Evolutionary conservation across 306 rosid species (phyloP).

Genomic region (Malus domestica): DNA sequence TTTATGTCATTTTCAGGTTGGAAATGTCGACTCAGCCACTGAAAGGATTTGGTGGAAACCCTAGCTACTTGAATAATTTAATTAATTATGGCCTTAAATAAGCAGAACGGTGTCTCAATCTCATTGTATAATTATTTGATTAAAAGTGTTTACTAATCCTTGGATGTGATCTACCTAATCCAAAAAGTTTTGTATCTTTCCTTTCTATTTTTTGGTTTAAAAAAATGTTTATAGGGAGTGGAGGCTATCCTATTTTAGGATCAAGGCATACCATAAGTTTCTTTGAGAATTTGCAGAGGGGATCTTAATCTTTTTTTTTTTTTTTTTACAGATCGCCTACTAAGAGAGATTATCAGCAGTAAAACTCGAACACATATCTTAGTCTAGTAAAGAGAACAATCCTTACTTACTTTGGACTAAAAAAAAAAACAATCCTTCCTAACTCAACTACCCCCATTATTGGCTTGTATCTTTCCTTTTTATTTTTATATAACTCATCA

Average conservation of each 20-base stretch:
- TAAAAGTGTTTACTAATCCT: conserved; percentile 1
- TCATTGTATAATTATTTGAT: not conserved
- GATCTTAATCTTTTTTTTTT: no score
- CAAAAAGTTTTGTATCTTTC: conserved; percentile 15
- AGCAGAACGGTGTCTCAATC: conserved; percentile 7
- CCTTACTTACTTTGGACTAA: no score
- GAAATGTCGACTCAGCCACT: conserved; percentile 30
- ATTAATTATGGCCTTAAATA: not conserved
- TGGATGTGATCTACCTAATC: conserved; percentile 44
- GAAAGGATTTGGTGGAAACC: conserved; percentile 38
- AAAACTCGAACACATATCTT: no score
- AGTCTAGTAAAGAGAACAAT: no score
- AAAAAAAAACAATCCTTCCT: no score
- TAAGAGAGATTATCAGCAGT: no score
- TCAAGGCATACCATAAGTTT: no score
- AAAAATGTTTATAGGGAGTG: no score
- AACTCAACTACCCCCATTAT: no score
- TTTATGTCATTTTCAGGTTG: conserved; percentile 30
- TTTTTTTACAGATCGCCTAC: no score
- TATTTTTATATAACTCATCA: not conserved
- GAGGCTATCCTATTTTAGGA: no score
- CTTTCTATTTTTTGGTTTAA: not conserved
- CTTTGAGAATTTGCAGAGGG: no score
- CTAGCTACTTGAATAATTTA: conserved; percentile 28
- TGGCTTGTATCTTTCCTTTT: not conserved